Conservation (phyloP, 495 filamentous ascomycete genomes). For the Sabuloglossum arenarium region DNA sequence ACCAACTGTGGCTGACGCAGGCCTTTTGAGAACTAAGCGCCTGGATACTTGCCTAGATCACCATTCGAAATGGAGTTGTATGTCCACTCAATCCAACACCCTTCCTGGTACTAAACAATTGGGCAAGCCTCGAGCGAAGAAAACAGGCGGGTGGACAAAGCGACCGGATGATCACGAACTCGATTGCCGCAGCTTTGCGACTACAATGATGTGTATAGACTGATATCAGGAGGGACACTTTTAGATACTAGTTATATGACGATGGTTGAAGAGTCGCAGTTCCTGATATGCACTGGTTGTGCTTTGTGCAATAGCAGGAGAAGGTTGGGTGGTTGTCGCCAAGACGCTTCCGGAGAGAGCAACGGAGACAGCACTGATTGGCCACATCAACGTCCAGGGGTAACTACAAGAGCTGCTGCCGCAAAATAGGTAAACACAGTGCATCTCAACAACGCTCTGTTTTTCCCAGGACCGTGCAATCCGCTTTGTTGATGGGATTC, state of each 20-base stretch:
- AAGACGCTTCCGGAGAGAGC: not conserved
- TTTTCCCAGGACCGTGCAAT: not conserved
- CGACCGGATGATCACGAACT: not conserved
- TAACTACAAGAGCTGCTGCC: not conserved
- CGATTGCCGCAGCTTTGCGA: not conserved
- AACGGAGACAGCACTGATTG: not conserved
- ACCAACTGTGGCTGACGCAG: too few relatives aligned
- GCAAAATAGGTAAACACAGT: not conserved
- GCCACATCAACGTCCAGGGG: not conserved
- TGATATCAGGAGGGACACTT: not conserved
- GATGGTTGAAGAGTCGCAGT: not conserved
- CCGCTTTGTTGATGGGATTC: not conserved
- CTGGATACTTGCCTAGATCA: too few relatives aligned
- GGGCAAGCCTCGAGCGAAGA: not conserved
- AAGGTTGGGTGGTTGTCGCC: not conserved
- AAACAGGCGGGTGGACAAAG: not conserved
- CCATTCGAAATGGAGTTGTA: not conserved
- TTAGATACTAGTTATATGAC: not conserved
- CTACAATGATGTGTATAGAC: not conserved
- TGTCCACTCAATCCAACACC: not conserved
- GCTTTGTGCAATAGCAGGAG: not conserved
- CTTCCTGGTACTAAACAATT: not conserved
- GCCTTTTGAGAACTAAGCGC: too few relatives aligned
- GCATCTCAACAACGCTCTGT: not conserved
- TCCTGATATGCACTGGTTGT: not conserved